Evolutionary conservation across 2,329 filamentous ascomycete species (phyloP).

Genomic region (Xylaria sp.): DNA sequence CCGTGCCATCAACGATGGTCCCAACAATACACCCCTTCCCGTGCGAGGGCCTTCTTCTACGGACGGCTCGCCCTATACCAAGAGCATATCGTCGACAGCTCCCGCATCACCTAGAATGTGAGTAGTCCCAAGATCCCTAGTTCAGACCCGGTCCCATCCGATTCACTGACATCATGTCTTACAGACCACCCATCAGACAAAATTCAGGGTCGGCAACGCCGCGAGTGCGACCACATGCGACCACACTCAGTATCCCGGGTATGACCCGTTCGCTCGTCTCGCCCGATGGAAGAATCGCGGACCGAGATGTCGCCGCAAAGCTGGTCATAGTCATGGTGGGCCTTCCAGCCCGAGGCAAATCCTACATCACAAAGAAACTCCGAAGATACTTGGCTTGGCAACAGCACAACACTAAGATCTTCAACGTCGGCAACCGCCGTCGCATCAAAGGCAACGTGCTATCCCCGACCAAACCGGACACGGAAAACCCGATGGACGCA

Average conservation of each 20-base stretch:
- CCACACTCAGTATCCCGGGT: slow-evolving; percentile 95
- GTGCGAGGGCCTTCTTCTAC: slow-evolving; percentile 48
- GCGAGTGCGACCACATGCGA: slow-evolving; percentile 82
- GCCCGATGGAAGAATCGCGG: slow-evolving; percentile 92
- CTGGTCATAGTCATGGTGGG: slow-evolving; percentile 99
- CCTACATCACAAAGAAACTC: slow-evolving; percentile 98
- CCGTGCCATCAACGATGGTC: slow-evolving; percentile 56
- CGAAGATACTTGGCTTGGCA: slow-evolving; percentile 96
- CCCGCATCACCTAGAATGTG: slow-evolving; percentile 69
- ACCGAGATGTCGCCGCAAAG: slow-evolving; percentile 94
- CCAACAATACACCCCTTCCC: slow-evolving; percentile 43
- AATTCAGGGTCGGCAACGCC: slow-evolving; percentile 83
- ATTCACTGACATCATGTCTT: slow-evolving; percentile 34
- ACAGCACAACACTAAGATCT: slow-evolving; percentile 94
- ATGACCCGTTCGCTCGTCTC: slow-evolving; percentile 96
- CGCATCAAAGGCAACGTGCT: slow-evolving; percentile 76
- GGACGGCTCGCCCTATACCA: slow-evolving; percentile 65
- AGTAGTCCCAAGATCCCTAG: slow-evolving; percentile 46
- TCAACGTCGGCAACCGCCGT: slow-evolving; percentile 94
- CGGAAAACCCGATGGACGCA: slow-evolving; percentile 53
- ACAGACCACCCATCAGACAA: slow-evolving; percentile 74
- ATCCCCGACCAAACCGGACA: slow-evolving; percentile 50
- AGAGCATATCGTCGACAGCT: slow-evolving; percentile 68
- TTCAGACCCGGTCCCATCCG: background rate
- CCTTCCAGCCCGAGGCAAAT: slow-evolving; percentile 93